phyloP scores from a whole-genome alignment of 2,329 filamentous ascomycete species.

The Lachnum nothofagi region DNA sequence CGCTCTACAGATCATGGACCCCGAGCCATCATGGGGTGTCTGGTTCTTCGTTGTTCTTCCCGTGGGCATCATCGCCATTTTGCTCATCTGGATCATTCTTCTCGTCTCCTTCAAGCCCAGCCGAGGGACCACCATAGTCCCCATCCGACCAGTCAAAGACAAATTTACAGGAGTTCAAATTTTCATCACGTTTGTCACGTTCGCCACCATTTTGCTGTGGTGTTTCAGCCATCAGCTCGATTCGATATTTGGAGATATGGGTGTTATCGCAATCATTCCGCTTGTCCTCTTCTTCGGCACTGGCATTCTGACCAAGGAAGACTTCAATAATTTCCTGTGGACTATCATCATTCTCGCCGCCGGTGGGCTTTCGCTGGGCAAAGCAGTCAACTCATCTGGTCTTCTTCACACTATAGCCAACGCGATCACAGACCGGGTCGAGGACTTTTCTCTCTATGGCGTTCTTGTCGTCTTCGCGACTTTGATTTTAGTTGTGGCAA shows the following conservation, averaged over 20 bases:
- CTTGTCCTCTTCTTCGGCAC: conserved; percentile 95
- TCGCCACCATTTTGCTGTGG: conserved; percentile 85
- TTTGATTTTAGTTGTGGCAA: conserved; percentile 86
- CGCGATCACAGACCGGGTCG: conserved; percentile 67
- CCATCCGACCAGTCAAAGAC: conserved; percentile 85
- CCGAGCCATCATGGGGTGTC: conserved; percentile 82
- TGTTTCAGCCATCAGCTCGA: conserved; percentile 88
- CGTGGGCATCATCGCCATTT: conserved; percentile 81
- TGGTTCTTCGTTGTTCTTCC: conserved; percentile 98
- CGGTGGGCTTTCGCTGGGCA: conserved; percentile 85
- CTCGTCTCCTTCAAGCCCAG: conserved; percentile 81
- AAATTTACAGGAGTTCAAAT: conserved; percentile 83
- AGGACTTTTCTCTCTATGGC: conserved; percentile 76
- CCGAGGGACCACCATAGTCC: conserved; percentile 79
- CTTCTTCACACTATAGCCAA: conserved; percentile 82
- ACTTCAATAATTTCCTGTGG: conserved; percentile 99
- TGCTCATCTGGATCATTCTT: conserved; percentile 84
- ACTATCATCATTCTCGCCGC: conserved; percentile 98
- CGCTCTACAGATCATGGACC: conserved; percentile 90
- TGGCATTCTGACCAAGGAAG: conserved; percentile 93
- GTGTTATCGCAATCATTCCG: conserved; percentile 92
- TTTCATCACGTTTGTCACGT: conserved; percentile 81
- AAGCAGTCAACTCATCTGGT: conserved; percentile 89
- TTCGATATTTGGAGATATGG: conserved; percentile 90
- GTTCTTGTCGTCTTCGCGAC: conserved; percentile 79